Conservation (phyloP, 495 filamentous ascomycete species). For the Aspergillus cristatus region DNA sequence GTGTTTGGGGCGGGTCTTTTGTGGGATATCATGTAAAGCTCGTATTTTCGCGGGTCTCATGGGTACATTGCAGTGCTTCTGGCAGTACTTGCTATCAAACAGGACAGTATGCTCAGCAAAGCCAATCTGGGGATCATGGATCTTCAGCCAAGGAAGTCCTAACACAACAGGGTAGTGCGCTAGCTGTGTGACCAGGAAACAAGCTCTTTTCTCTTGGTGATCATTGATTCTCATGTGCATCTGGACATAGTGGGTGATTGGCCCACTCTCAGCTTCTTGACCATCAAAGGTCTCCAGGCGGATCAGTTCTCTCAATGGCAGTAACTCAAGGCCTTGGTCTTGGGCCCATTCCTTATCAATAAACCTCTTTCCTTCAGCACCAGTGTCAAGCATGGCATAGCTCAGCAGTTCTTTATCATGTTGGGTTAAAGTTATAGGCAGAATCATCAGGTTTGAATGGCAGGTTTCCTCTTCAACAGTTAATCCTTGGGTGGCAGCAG, state of each 20-base stretch:
- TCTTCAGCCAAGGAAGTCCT: background rate
- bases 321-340: background rate
- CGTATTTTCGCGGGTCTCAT: no score
- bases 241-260: background rate
- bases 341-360: no score
- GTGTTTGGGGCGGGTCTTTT: background rate
- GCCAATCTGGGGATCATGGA: background rate
- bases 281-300: background rate
- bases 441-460: no score
- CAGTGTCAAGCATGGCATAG: no score
- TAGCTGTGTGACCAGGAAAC: background rate
- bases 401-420: no score
- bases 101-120: background rate
- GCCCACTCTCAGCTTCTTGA: background rate
- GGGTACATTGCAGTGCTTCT: background rate
- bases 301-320: background rate
- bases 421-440: no score
- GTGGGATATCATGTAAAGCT: no score
- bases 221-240: background rate
- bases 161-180: background rate
- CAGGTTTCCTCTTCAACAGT: no score
- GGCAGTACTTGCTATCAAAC: slow-evolving; percentile 1
- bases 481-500: no score
- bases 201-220: background rate
- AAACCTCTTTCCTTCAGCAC: no score